phyloP scores from a whole-genome alignment of 2,329 filamentous ascomycete genomes.

The Alternaria hordeiaustralica region DNA sequence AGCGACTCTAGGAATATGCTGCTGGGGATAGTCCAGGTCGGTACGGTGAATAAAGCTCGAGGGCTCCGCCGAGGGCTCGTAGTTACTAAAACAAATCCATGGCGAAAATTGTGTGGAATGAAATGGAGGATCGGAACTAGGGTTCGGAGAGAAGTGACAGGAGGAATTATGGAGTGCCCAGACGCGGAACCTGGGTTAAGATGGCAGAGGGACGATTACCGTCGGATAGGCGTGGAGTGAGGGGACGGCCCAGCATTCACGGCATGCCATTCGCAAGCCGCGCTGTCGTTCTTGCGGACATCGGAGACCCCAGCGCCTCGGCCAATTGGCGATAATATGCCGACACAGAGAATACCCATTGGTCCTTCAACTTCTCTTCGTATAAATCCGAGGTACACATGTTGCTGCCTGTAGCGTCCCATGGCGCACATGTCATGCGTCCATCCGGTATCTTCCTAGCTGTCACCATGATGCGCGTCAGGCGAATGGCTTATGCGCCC shows the following conservation, averaged over 20 bases:
- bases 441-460: slow-evolving; percentile 11
- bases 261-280: slow-evolving; percentile 4
- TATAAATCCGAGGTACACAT: neutral
- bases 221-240: slow-evolving; percentile 11
- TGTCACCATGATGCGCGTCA: slow-evolving; percentile 1
- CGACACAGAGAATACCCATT: neutral
- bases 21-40: slow-evolving; percentile 12
- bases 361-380: neutral
- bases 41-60: slow-evolving; percentile 30
- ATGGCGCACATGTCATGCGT: neutral
- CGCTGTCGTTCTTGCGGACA: slow-evolving; percentile 10
- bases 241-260: slow-evolving; percentile 10
- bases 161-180: neutral
- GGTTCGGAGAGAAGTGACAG: neutral
- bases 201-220: neutral
- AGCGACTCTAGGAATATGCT: neutral
- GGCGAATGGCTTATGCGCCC: slow-evolving; percentile 4
- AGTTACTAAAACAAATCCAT: slow-evolving; percentile 32
- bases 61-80: slow-evolving; percentile 27
- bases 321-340: slow-evolving; percentile 1
- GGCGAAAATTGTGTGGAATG: slow-evolving; percentile 1
- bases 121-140: neutral
- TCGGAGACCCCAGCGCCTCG: slow-evolving; percentile 13
- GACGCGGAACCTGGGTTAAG: neutral
- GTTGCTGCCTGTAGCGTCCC: neutral